A percentile compares a stretch with the other conserved stretches of the same genome.
These are phyloP conservation scores for Fusarium goolgardi DNA, from an alignment of 2,329 filamentous ascomycete genomes.

Conservation along the genomic window DNA sequence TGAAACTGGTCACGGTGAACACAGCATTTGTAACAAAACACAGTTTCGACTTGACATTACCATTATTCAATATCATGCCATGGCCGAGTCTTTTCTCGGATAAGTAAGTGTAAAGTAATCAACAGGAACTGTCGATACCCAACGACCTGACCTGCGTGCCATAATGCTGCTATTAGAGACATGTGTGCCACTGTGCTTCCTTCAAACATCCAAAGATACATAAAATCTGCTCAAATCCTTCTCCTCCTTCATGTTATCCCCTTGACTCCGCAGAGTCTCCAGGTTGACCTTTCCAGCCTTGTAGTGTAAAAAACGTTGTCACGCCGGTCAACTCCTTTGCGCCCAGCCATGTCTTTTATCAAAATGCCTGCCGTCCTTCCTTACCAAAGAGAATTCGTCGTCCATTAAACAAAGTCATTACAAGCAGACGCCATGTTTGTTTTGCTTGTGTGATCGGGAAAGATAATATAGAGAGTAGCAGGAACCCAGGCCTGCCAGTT, in stretches of 20 bases:
- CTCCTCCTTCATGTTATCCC: slow-evolving; percentile 28
- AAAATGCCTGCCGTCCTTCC: slow-evolving; percentile 40
- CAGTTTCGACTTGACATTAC: slow-evolving; percentile 45
- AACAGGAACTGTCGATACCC: slow-evolving; percentile 35
- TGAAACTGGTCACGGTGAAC: background rate
- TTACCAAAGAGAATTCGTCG: slow-evolving; percentile 35
- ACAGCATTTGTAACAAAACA: slow-evolving; percentile 3
- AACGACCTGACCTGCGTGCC: slow-evolving; percentile 28
- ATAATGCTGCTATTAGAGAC: slow-evolving; percentile 23
- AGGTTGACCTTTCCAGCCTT: slow-evolving; percentile 12
- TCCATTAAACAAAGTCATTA: slow-evolving; percentile 29
- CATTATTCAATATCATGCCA: slow-evolving; percentile 48
- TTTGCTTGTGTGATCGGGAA: slow-evolving; percentile 44
- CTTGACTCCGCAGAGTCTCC: slow-evolving; percentile 15
- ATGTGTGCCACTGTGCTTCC: slow-evolving; percentile 11
- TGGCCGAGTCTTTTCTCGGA: slow-evolving; percentile 26
- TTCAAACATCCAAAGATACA: slow-evolving; percentile 15
- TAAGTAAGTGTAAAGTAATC: slow-evolving; percentile 6
- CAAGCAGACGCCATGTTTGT: slow-evolving; percentile 21
- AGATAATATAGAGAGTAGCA: slow-evolving; percentile 53
- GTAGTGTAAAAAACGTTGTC: slow-evolving; percentile 20
- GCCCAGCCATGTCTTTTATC: slow-evolving; percentile 36
- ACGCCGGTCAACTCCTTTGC: slow-evolving; percentile 45
- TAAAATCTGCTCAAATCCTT: slow-evolving; percentile 21
- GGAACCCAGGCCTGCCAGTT: slow-evolving; percentile 53